These are phyloP conservation scores for Candida chilensis DNA, from an alignment of 805 yeast species.

Conservation along the genomic window DNA sequence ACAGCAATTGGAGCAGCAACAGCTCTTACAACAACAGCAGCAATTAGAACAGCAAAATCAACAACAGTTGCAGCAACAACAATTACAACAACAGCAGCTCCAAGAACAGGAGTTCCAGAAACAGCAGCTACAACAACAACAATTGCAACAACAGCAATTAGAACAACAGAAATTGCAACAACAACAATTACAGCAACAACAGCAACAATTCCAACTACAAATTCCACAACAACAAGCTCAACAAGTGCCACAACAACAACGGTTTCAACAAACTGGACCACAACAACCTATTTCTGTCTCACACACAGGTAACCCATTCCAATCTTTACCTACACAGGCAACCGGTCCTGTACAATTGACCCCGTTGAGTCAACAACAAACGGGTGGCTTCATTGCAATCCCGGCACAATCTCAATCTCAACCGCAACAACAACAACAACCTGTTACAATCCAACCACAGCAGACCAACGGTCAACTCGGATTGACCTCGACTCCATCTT, in stretches of 20 bases:
- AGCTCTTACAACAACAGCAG: constrained; percentile 1
- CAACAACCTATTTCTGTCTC: constrained; percentile 4
- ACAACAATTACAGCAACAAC: constrained; percentile 8
- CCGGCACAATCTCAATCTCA: constrained; percentile 5
- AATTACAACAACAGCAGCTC: constrained; percentile 10
- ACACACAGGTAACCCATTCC: constrained; percentile 9
- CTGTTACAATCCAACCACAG: constrained; percentile 8
- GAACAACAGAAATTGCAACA: constrained; percentile 7
- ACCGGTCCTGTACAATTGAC: constrained; percentile 1
- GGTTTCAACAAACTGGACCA: constrained; percentile 8
- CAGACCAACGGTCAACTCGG: constrained; percentile 5
- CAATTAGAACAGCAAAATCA: constrained; percentile 3
- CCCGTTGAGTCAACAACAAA: constrained; percentile 4
- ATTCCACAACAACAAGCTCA: constrained; percentile 3
- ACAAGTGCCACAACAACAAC: constrained; percentile 7
- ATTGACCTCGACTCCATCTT: constrained; percentile 9
- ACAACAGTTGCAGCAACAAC: constrained; percentile 13
- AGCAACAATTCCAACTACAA: constrained; percentile 5
- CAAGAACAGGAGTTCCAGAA: constrained; percentile 10
- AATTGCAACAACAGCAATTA: constrained; percentile 8
- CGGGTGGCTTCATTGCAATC: constrained; percentile 3
- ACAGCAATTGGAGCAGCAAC: constrained; percentile 7
- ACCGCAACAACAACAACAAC: constrained; percentile 12
- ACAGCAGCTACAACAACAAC: constrained; percentile 10
- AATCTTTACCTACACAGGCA: constrained; percentile 3